Base-by-base conservation (phyloP, 495 filamentous ascomycete genomes). In the Hypomontagnella submonticulosa region DNA sequence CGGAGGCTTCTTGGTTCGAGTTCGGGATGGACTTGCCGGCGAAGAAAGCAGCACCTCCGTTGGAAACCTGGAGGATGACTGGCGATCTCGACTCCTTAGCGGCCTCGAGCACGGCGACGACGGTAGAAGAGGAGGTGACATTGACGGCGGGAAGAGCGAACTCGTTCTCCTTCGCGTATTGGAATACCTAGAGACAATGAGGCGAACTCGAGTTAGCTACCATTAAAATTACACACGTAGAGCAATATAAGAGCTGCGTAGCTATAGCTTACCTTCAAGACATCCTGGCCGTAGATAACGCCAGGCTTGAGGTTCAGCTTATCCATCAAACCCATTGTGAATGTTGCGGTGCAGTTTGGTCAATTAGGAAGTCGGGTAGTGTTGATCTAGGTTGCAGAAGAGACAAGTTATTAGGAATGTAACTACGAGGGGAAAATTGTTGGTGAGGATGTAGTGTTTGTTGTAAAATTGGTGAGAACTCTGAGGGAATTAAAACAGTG, bases 91-190 rank as follows among this genome's bases (percentile, higher is more conserved):
- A 79, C 74, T 98, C 95, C 61, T 92, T 87, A 58, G 95, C 95
- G 67, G 96, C 96, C 81, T 99, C 95, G 53, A 98, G 90, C 16
- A 90, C 80, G 68, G 92, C 88, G 63, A 97, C 88, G 47, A 90
- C 92, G 48, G 93, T 96, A 63, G 90, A 95, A 50, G 90, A 93
- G 46, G 92, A 96, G 67, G 95, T 97, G 71, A 97, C 91, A 78
- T 96, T 95, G 76, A 97, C 93, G 76, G 90, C 90, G 57, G 95
- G 95, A 64, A 98, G 92, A 73, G 95, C 94, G 69, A 91, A 97
- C 36, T 87, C 77, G 60, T 94, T 82, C 83, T 95, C 85, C 73
- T 93, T 88, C 47, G 89, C 89, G 76, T 97, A 90, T 75, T 90
- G 85, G 84, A 97, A 96, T 27, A 66, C 54, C 69, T 67, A 49